These are phyloP conservation scores for Penicillium sp. DNA, from an alignment of 2,329 filamentous ascomycete genomes.

Conservation along the genomic window DNA sequence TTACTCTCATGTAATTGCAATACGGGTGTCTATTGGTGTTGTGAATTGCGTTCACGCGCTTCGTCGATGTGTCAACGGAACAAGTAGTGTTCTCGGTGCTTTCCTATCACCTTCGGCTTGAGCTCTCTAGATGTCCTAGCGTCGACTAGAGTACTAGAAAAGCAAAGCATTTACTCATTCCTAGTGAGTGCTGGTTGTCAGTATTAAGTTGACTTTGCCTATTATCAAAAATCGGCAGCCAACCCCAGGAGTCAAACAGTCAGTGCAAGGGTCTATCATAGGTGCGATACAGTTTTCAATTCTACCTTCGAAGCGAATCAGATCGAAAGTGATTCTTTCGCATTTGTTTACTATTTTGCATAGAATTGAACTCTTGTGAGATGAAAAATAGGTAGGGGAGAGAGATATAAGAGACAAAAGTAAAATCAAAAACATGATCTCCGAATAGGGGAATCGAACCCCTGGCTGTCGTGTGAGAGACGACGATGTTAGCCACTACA, in stretches of 20 bases:
- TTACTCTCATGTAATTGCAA: slow-evolving; percentile 2
- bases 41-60: background rate
- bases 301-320: too few species aligned
- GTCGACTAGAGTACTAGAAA: background rate
- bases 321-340: too few species aligned
- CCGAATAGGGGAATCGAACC: slow-evolving; percentile 15
- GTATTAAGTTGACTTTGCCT: background rate
- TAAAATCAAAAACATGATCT: slow-evolving; percentile 1
- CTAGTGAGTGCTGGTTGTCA: too few species aligned
- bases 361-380: background rate
- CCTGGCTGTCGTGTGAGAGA: slow-evolving; percentile 29
- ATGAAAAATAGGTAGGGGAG: too few species aligned
- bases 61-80: slow-evolving; percentile 3
- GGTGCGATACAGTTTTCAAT: too few species aligned
- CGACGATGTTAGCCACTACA: slow-evolving; percentile 37
- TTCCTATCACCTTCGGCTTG: background rate
- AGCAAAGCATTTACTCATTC: background rate
- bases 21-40: background rate
- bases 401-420: background rate
- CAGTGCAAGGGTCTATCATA: background rate
- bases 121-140: background rate
- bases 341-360: too few species aligned
- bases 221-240: background rate
- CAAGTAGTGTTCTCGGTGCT: background rate
- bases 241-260: background rate